Base-by-base conservation (phyloP, 2,329 filamentous ascomycete genomes). In the Aureobasidium uvarum region DNA sequence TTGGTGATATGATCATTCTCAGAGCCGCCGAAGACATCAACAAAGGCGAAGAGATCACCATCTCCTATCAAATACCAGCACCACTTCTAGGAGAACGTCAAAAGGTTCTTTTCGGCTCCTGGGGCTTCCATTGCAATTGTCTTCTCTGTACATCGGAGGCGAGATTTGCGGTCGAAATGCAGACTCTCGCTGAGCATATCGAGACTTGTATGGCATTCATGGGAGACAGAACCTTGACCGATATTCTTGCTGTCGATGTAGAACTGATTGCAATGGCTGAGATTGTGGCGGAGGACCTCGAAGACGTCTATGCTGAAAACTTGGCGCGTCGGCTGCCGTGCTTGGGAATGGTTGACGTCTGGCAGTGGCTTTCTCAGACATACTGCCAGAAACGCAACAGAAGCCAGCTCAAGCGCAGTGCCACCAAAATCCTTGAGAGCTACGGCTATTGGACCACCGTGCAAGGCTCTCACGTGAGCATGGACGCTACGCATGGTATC, bases 1-100 rank as follows among this genome's bases (percentile, higher is more conserved):
- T 79, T 6, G 79, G 79, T 25, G 79, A 79, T 66, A 63, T 79
- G 3, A 73, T 79, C 62, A 68, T 80, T 4, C 63, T 81, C 10
- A 77, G 77, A 5, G 81, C 81, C 0, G 75, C 73, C 14, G 70
- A 73, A n/a, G 69, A 75, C 45, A 78, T 81, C 41, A 66, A 69
- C 5, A 70, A 67, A 0, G 78, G 75, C 52, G 41, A 28, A 16
- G 62, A 64, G 16, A 46, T 60, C 11, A 60, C 56, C 8, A 46
- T 48, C n/a, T 20, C 56, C 5, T 60, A 60, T 50, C 66, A 7
- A 66, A 65, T 38, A 45, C 62, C 45, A 11, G 23, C 18, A 18
- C n/a, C 25, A 3, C 55, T 59, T 6, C 18, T 38, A 7, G 43
- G 8, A 48, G 28, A 48, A 8, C 56, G 41, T 25, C 56, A 60